Conservation (phyloP, 140 eudicot genomes). For the Cichorium intybus region DNA sequence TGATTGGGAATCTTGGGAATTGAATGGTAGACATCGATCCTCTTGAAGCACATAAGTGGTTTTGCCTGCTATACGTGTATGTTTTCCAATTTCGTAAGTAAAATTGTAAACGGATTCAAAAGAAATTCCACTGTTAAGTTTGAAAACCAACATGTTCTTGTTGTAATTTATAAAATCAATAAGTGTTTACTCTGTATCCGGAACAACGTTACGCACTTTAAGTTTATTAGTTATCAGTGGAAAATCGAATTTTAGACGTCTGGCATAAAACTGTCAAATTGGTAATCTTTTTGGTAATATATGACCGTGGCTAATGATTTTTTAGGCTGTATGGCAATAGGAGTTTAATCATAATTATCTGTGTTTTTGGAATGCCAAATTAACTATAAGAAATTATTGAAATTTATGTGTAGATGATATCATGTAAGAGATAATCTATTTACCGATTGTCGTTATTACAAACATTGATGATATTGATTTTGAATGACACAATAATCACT, state of each 20-base stretch:
- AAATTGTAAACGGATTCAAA: background rate
- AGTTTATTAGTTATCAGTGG: background rate
- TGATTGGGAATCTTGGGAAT: background rate
- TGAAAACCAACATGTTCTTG: background rate
- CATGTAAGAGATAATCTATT: background rate
- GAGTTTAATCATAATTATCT: background rate
- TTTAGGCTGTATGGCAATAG: too few relatives aligned
- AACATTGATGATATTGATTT: background rate
- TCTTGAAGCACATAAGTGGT: background rate
- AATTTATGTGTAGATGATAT: conserved; percentile 1
- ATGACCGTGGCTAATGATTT: background rate
- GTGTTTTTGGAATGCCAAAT: background rate
- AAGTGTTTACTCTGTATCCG: background rate
- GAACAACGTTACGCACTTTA: background rate
- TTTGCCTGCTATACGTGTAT: background rate
- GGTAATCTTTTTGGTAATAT: background rate
- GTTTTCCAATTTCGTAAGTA: background rate
- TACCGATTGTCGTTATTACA: too few relatives aligned
- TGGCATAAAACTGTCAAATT: background rate
- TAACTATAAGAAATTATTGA: background rate
- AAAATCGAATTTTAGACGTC: background rate
- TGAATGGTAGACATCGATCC: background rate
- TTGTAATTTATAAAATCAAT: background rate
- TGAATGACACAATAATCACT: background rate
- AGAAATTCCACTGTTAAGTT: background rate